phyloP scores from a whole-genome alignment of 2,329 filamentous ascomycete genomes.

The Ophiocordyceps unilateralis region DNA sequence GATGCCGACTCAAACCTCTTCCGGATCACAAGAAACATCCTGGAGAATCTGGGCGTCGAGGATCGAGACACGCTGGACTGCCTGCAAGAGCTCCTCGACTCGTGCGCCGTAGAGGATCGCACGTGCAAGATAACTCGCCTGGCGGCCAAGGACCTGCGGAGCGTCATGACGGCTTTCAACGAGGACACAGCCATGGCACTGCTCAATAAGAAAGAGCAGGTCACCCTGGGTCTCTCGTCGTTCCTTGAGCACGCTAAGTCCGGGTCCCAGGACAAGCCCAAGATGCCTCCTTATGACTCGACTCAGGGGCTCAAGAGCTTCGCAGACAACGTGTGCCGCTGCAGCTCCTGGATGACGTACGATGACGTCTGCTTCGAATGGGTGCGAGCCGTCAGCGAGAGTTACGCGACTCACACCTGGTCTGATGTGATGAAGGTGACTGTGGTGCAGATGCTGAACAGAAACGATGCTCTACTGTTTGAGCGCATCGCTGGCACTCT shows the following conservation, averaged over 20 bases:
- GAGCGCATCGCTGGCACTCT: slow-evolving; percentile 27
- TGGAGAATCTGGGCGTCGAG: slow-evolving; percentile 36
- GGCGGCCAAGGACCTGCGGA: slow-evolving; percentile 31
- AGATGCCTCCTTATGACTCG: slow-evolving; percentile 33
- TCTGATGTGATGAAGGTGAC: slow-evolving; percentile 37
- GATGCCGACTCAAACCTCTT: slow-evolving; percentile 39
- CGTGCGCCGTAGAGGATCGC: slow-evolving; percentile 32
- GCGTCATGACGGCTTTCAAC: slow-evolving; percentile 29
- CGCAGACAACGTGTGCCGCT: slow-evolving; percentile 25
- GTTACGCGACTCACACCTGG: slow-evolving; percentile 39
- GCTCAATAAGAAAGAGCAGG: slow-evolving; percentile 33
- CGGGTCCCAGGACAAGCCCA: slow-evolving; percentile 29
- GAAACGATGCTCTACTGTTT: slow-evolving; percentile 34
- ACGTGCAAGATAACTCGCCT: slow-evolving; percentile 27
- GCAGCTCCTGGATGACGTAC: slow-evolving; percentile 29
- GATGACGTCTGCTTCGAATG: slow-evolving; percentile 44
- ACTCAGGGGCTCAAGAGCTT: slow-evolving; percentile 34
- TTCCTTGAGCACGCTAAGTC: slow-evolving; percentile 48
- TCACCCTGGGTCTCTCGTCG: slow-evolving; percentile 36
- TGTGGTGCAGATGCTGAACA: slow-evolving; percentile 38
- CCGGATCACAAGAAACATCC: slow-evolving; percentile 33
- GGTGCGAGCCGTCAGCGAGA: slow-evolving; percentile 29
- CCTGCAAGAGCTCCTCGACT: slow-evolving; percentile 33
- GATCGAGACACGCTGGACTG: slow-evolving; percentile 27
- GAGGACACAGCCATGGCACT: slow-evolving; percentile 36